A percentile compares a stretch with the other conserved stretches of the same genome.
phyloP scores from a whole-genome alignment of 805 yeast species.

The Metschnikowia continentalis region DNA sequence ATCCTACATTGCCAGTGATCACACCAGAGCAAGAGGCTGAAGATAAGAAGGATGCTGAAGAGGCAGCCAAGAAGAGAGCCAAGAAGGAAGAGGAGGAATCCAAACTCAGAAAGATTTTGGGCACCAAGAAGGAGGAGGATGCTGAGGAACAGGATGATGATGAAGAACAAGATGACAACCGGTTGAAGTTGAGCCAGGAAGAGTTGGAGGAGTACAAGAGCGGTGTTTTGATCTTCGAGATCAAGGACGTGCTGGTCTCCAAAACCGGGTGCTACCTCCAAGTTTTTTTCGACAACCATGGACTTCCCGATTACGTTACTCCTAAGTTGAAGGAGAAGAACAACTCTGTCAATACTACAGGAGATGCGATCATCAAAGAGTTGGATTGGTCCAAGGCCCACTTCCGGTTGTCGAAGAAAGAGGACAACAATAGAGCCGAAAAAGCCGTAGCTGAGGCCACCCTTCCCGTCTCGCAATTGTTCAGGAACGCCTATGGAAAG shows the following conservation, averaged over 20 bases:
- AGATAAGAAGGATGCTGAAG: slow-evolving; percentile 17
- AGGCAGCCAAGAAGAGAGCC: slow-evolving; percentile 24
- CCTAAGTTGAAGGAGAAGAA: slow-evolving; percentile 46
- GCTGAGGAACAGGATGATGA: slow-evolving; percentile 33
- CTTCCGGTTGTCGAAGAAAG: slow-evolving; percentile 58
- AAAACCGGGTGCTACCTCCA: slow-evolving; percentile 64
- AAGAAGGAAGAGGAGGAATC: slow-evolving; percentile 29
- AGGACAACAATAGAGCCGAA: slow-evolving; percentile 50
- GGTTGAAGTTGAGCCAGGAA: slow-evolving; percentile 50
- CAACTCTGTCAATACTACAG: slow-evolving; percentile 41
- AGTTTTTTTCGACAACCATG: slow-evolving; percentile 70
- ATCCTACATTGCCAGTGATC: slow-evolving; percentile 76
- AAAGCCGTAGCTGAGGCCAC: slow-evolving; percentile 58
- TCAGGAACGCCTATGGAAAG: slow-evolving; percentile 59
- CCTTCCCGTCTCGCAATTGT: slow-evolving; percentile 61
- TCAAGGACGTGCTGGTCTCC: slow-evolving; percentile 55
- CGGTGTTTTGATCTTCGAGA: slow-evolving; percentile 72
- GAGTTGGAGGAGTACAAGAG: slow-evolving; percentile 56
- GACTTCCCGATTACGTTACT: slow-evolving; percentile 59
- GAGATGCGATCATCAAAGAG: slow-evolving; percentile 75
- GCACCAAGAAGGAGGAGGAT: slow-evolving; percentile 26
- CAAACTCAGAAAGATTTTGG: background rate
- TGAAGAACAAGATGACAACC: slow-evolving; percentile 22
- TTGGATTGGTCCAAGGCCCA: slow-evolving; percentile 66
- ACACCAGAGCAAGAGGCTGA: slow-evolving; percentile 69